Conservation (phyloP, 2,329 filamentous ascomycete species). For the Colletotrichum sansevieriae region DNA sequence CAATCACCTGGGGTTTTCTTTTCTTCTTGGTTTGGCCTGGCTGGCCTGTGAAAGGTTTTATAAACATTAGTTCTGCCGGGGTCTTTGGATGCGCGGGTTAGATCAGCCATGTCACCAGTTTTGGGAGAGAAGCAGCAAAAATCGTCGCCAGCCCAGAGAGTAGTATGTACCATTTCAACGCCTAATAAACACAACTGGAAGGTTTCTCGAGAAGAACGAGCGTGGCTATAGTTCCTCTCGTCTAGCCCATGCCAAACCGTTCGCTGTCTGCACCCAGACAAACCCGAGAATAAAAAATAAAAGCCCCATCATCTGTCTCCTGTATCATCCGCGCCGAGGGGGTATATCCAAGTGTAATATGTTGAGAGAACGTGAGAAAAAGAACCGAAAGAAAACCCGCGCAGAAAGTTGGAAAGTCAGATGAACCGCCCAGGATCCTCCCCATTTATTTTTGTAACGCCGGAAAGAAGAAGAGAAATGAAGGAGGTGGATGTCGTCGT, state of each 20-base stretch:
- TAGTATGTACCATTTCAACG: conserved; percentile 13
- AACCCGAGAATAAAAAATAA: background rate
- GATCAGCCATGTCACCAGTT: too few species aligned
- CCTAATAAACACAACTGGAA: conserved; percentile 26
- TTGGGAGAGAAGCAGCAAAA: background rate
- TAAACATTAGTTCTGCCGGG: too few species aligned
- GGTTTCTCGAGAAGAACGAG: background rate
- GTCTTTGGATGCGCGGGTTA: too few species aligned
- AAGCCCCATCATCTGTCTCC: conserved; percentile 16
- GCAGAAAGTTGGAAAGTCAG: background rate
- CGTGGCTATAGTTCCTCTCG: background rate
- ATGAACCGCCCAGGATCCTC: background rate
- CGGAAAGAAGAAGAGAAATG: background rate
- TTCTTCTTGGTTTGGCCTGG: too few species aligned
- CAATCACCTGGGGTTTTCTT: too few species aligned
- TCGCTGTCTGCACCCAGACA: background rate
- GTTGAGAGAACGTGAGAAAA: conserved; percentile 1
- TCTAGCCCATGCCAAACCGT: background rate
- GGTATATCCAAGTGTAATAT: conserved; percentile 34
- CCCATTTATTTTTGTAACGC: conserved; percentile 10
- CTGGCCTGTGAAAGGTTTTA: too few species aligned
- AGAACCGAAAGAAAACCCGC: conserved; percentile 6
- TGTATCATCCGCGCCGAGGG: conserved; percentile 14
- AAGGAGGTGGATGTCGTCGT: too few species aligned
- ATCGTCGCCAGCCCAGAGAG: background rate